Base-by-base conservation (phyloP, 148 eudicot species). In the Spergularia marina region DNA sequence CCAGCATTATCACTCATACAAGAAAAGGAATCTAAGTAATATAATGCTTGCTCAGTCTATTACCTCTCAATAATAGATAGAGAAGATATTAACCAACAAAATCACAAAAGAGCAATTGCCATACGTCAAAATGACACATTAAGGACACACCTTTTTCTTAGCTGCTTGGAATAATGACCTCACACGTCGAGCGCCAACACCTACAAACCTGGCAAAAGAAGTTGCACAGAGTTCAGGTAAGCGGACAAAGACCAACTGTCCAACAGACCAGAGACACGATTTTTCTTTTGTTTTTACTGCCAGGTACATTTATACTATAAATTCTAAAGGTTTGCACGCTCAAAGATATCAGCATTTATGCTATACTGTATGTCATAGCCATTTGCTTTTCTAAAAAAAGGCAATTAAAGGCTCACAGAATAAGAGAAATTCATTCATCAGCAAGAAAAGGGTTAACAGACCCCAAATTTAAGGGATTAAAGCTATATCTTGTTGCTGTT, bases 111-210 rank as follows among this genome's bases (percentile, higher is more conserved):
- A 39, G 40, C 12, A 39, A 76, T 57, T 10, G 56, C 44, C 15
- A 70, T 2, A 70, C 40, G 14, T 70, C 13, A 47, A 13, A 44
- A 47, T 30, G 57, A 49, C 4, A 44, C 40, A 60, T 36, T 25
- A 52, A 58, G 34, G 17, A 75, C 76, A 30, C 65, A 95, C 97
- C 98, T 95, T 95, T 82, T 95, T 95, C 85, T 92, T 95, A 65
- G 98, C 97, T 70, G 96, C 98, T 85, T 95, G 97, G 79, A 95
- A 95, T 76, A 95, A 84, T 72, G 98, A 95, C 85, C 98, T 87
- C 76, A 90, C 98, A 64, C 97, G 92, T 30, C 97, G 96, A 83
- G 98, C 98, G 85, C 98, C 98, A 83, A 95, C 97, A 61, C 98
- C 98, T 76, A 95, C 98, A 88, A 92, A 95, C 98, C 98, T 95